These are phyloP conservation scores for Oryza rufipogon DNA, from an alignment of 176 grass and related monocot genomes.

Conservation along the genomic window DNA sequence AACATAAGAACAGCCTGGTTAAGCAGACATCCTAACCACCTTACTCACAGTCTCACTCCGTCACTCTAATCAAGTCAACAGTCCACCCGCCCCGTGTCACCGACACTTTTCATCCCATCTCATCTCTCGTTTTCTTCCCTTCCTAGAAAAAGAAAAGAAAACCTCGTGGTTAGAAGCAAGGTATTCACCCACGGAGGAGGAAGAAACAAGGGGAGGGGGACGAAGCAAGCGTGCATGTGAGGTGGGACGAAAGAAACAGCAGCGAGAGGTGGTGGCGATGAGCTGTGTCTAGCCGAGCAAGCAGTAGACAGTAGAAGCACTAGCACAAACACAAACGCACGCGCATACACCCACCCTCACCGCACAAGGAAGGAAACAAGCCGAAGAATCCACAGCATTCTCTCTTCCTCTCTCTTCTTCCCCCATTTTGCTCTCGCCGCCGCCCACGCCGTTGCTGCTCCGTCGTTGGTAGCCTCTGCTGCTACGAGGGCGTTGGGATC, in stretches of 20 bases:
- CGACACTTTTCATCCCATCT: conserved; percentile 24
- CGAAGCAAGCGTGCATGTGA: too few relatives aligned
- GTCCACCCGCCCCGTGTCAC: conserved; percentile 9
- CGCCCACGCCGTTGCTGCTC: conserved; percentile 4
- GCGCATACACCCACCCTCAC: not conserved
- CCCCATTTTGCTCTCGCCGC: not conserved
- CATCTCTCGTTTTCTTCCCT: not conserved
- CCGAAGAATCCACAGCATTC: not conserved
- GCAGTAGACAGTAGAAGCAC: not conserved
- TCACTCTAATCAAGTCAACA: conserved; percentile 27
- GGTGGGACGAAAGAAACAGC: too few relatives aligned
- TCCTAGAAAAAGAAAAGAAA: not conserved
- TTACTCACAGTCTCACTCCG: not conserved
- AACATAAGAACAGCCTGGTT: conserved; percentile 11
- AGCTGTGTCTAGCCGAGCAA: conserved; percentile 47
- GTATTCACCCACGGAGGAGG: too few relatives aligned
- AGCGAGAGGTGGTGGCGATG: conserved; percentile 13
- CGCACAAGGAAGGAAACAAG: conserved; percentile 9
- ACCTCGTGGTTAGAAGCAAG: not conserved
- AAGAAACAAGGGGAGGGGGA: too few relatives aligned
- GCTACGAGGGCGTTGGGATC: not conserved
- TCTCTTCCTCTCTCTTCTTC: too few relatives aligned
- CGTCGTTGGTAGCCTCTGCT: too few relatives aligned
- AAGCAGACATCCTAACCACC: conserved; percentile 27
- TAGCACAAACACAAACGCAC: not conserved